Base-by-base conservation (phyloP, 208 protist genomes). In the Crithidia sp. region DNA sequence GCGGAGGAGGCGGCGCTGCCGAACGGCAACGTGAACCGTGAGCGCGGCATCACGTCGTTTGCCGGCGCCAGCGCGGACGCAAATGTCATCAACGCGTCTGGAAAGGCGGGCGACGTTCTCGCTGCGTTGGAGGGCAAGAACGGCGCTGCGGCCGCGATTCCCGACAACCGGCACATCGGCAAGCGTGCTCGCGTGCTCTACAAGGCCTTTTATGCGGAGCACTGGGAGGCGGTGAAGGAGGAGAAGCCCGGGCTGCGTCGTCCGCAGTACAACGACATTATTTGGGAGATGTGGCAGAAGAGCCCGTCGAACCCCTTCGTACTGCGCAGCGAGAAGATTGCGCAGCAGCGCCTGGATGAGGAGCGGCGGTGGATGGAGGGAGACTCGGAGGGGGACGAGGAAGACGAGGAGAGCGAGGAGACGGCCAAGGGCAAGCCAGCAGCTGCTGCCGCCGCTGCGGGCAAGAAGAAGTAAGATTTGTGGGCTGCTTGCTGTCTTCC, bases 261-360 rank as follows among this genome's bases (percentile, higher is more conserved):
- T 52, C 77, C 93, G 60, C 93, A 97, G 83, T 97, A 97, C 87
- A 94, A 94, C 74, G 89, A 95, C 54, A 50, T 94, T 39, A 71
- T 97, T 7, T 97, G 93, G 90, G 87, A 94, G 67, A 88, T 92
- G 85, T 97, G 93, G 93, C 87, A 87, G 74, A 94, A 94, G 83
- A 86, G 75, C 64, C 75, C 86, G 12, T 56, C 64, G 39, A 97
- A 97, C 59, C 93, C 93, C 52, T 95, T 97, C 82, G 93, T 95
- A 60, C 81, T 89, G 80, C 90, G 93, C 65, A 90, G 40, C 47
- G 93, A 95, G 77, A 74, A 70, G 67, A 63, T 80, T 19, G 85
- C 86, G 7, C 76, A 71, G 17, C 86, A 91, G 50, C 79, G 88
- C 2, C 73, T 95, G 37, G 84, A 91, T 57, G 77, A 78, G 62